Percentiles rank a stretch among this genome's conserved stretches.
Evolutionary conservation across 208 protist genomes (phyloP).

Genomic region (Acanthamoeba sp.): DNA sequence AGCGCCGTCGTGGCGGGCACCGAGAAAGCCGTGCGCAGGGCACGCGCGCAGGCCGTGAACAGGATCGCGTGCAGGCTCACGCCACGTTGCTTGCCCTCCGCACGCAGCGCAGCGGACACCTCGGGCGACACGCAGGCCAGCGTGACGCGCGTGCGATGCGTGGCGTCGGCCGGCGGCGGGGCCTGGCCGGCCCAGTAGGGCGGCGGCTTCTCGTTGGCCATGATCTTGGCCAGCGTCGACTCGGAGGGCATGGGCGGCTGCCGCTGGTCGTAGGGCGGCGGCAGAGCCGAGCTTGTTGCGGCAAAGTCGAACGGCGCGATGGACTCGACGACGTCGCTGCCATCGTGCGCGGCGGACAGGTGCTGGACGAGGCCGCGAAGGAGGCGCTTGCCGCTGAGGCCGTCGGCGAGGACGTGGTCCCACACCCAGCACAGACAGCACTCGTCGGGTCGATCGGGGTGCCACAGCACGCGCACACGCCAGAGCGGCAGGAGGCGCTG

Average conservation of each 20-base stretch:
- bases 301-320: neutral
- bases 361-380: neutral
- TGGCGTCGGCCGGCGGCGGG: neutral
- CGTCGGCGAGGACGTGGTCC: slow-evolving; percentile 35
- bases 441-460: neutral
- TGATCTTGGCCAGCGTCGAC: neutral
- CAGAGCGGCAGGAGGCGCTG: slow-evolving; percentile 30
- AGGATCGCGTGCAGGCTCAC: slow-evolving; percentile 23
- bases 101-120: neutral
- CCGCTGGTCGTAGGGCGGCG: slow-evolving; percentile 13
- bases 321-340: too few relatives aligned
- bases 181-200: neutral
- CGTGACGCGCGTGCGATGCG: neutral
- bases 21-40: neutral
- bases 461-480: slow-evolving; percentile 14
- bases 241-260: neutral
- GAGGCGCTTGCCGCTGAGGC: slow-evolving; percentile 28
- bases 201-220: neutral
- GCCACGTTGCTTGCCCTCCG: neutral
- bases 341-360: neutral
- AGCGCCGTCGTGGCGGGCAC: neutral
- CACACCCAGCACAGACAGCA: slow-evolving; percentile 28
- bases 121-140: neutral
- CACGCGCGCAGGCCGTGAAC: neutral
- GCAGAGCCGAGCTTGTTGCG: neutral